Percentiles rank a stretch among this genome's conserved stretches.
These are phyloP conservation scores for Prunella vulgaris DNA, from an alignment of 257 asterid species.

Conservation along the genomic window DNA sequence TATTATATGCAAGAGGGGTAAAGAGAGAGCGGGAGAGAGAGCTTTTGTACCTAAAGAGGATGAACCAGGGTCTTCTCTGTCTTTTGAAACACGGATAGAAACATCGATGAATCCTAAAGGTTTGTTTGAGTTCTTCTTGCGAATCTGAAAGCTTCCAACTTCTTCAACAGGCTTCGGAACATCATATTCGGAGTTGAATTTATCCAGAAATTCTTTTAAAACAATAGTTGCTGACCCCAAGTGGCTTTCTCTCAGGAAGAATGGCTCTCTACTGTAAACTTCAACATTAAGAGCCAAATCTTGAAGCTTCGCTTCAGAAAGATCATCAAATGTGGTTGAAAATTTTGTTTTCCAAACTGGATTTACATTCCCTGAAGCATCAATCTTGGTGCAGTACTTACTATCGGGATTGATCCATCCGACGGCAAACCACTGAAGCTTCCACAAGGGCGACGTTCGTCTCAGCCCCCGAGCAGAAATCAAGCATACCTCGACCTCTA, in stretches of 20 bases:
- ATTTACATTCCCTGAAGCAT: slow-evolving; percentile 64
- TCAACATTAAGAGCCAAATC: slow-evolving; percentile 61
- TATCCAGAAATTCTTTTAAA: slow-evolving; percentile 72
- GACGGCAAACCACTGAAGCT: slow-evolving; percentile 83
- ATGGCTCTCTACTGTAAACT: slow-evolving; percentile 73
- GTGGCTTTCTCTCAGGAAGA: slow-evolving; percentile 63
- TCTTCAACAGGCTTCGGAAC: slow-evolving; percentile 57
- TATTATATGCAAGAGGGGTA: neutral
- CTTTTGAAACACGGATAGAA: slow-evolving; percentile 57
- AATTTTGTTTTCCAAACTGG: slow-evolving; percentile 79
- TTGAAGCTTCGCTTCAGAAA: slow-evolving; percentile 33
- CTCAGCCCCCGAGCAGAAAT: slow-evolving; percentile 70
- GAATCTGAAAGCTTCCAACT: slow-evolving; percentile 80
- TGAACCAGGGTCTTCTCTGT: slow-evolving; percentile 49
- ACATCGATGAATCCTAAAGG: slow-evolving; percentile 70
- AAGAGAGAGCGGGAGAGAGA: neutral
- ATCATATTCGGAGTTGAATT: slow-evolving; percentile 39
- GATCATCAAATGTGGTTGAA: slow-evolving; percentile 47
- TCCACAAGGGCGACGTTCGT: slow-evolving; percentile 54
- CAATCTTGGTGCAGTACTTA: slow-evolving; percentile 77
- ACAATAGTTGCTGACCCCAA: slow-evolving; percentile 62
- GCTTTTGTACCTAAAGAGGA: slow-evolving; percentile 16
- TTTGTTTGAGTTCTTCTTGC: slow-evolving; percentile 57
- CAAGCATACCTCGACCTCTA: slow-evolving; percentile 69
- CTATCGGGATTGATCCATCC: slow-evolving; percentile 70